Base-by-base conservation (phyloP, 2,329 filamentous ascomycete species). In the Hymenotorrendiella dingleyae region DNA sequence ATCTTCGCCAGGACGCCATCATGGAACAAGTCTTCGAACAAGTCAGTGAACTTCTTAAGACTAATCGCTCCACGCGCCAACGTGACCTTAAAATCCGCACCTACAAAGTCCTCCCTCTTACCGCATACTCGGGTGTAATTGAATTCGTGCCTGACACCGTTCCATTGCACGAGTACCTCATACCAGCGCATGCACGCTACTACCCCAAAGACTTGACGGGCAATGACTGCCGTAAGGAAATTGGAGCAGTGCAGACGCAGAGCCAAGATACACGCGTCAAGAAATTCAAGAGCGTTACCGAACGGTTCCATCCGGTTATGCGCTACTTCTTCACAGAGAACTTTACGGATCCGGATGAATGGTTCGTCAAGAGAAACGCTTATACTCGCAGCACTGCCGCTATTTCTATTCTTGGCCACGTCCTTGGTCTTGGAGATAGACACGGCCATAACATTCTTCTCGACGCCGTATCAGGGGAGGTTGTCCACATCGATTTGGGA, bases 1-100 rank as follows among this genome's bases (percentile, higher is more conserved):
- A 98, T 61, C 75, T 99, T 10, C 85, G 94, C 7, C 93, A 98
- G 67, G 93, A 99, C 59, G 88, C 91, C 33, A 98, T 82, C 70
- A 99, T 99, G 94, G 94, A 98, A 64, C 93, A 99, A 65, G 93
- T 98, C 1, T 99, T 98, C 62, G 87, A 90, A 45, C 89, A 94
- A 64, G 93, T 96, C 17, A 97, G 89, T 45, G 86, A 86, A 39
- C 77, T 98, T 17, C 71, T 99, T 20, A 86, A 86, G 61, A 82
- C 86, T 36, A 89, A 97, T 62, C 82, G 87, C 42, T 77, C 82
- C 10, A 96, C 93, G 2, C 84, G 89, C 28, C 89, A 95, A 59
- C 83, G 93, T 5, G 86, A 86, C 50, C 72, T 99, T 9, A 86
- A 84, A 7, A 94, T 99, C 58, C 77, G 94, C 45, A 97, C 93